Base-by-base conservation (phyloP, 139 green algal genomes). In the Gonium pectorale region DNA sequence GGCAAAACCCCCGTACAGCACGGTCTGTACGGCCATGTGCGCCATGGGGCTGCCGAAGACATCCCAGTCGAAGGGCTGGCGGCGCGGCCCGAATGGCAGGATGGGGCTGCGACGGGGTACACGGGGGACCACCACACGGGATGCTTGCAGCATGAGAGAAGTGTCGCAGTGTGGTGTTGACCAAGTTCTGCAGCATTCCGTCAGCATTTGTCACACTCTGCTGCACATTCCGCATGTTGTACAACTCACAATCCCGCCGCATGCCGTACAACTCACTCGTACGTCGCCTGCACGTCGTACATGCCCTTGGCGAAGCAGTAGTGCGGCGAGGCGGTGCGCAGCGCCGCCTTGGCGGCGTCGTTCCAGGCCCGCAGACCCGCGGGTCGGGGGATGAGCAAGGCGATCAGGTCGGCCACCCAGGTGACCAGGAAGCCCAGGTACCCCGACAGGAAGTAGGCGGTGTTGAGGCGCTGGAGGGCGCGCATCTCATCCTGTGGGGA, bases 401-500 rank as follows among this genome's bases (percentile, higher is more conserved):
- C 51, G 51, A 80, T 80, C 33, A 80, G 49, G 51, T 80, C 72
- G 24, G 7, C 21, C 3, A 82, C 29, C 84, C 86, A 95, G 13
- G 92, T 94, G 49, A 88, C 83, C 46, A 95, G 83, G 87, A 94
- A 95, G 26, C 94, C 94, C 44, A 96, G 87, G 90, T 93, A 96
- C 29, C 91, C 92, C 1, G 80, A 80, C 40, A 94, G 81, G 79
- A 96, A 95, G 89, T 85, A 93, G 54, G 74, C 35, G 11, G 86
- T 93, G 87, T 94, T 95, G n/a, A 93, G 77, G 21, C 90, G 86
- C 86, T 94, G 90, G 44, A 95, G 80, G 3, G 92, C 94, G 26
- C 87, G 78, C 91, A 96, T 94, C 85, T 96, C 94, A 51, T 96
- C 94, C 91, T 96, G 91, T 31, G 74, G n/a, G 54, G 40, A n/a